Conservation (phyloP, 371 early-diverging fungal genomes). For the Saksenaea oblongispora region DNA sequence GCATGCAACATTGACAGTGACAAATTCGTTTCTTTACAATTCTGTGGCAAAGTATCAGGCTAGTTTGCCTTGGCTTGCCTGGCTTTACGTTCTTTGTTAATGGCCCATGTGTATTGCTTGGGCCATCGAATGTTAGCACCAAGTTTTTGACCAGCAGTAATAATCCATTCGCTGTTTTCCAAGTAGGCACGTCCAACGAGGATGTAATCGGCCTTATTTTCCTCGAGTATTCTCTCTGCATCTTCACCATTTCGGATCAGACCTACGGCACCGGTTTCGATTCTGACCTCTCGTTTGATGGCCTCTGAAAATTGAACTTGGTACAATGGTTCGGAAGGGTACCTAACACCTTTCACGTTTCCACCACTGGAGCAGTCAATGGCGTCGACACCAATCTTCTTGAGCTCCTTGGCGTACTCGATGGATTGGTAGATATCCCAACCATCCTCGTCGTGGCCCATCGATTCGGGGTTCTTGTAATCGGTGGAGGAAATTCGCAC, state of each 20-base stretch:
- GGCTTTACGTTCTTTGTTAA: not conserved
- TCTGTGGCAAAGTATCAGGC: no score
- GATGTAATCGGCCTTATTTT: conserved; percentile 67
- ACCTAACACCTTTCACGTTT: conserved; percentile 24
- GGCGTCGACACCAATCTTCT: conserved; percentile 70
- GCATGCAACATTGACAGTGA: no score
- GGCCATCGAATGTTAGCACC: conserved; percentile 61
- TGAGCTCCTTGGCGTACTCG: conserved; percentile 52
- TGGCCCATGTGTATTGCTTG: not conserved
- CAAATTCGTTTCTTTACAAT: no score
- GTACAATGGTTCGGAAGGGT: conserved; percentile 30
- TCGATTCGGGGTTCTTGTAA: conserved; percentile 27
- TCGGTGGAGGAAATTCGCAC: conserved; percentile 73
- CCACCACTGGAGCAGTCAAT: conserved; percentile 71
- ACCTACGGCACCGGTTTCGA: conserved; percentile 68
- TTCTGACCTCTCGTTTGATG: conserved; percentile 53
- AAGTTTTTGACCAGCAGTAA: conserved; percentile 52
- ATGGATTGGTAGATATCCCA: conserved; percentile 74
- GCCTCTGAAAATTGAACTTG: conserved; percentile 70
- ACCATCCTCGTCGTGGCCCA: conserved; percentile 34
- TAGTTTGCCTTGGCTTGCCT: no score
- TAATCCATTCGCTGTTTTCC: conserved; percentile 46
- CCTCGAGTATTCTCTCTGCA: conserved; percentile 62
- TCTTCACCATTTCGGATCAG: conserved; percentile 56
- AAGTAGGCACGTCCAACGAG: conserved; percentile 69